Conservation (phyloP, 192 early-diverging fungal species). For the Dissophora globulifera region DNA sequence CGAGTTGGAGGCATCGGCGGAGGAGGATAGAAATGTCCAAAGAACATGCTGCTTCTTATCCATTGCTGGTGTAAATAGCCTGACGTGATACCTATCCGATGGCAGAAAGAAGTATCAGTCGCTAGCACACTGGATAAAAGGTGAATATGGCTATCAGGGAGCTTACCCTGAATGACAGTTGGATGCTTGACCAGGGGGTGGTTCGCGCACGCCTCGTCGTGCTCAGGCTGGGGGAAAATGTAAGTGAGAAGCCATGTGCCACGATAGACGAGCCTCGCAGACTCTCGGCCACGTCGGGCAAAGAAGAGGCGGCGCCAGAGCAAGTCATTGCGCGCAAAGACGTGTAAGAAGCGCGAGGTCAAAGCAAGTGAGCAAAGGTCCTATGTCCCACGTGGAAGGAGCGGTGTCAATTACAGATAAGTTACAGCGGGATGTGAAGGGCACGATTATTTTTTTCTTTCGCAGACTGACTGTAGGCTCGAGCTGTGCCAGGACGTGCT, state of each 20-base stretch:
- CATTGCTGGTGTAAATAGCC: slow-evolving; percentile 47
- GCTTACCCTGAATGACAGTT: slow-evolving; percentile 34
- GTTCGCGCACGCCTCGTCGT: slow-evolving; percentile 19
- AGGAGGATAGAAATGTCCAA: slow-evolving; percentile 53
- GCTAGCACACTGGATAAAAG: no score
- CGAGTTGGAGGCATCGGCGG: slow-evolving; percentile 21
- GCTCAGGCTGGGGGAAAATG: slow-evolving; percentile 39
- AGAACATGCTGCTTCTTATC: slow-evolving; percentile 47
- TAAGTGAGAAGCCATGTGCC: slow-evolving; percentile 55
- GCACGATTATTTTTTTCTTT: no score
- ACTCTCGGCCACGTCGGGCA: slow-evolving; percentile 6
- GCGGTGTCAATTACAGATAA: no score
- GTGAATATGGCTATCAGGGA: no score
- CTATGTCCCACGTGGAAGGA: neutral
- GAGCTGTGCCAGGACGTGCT: slow-evolving; percentile 10
- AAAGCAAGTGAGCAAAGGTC: slow-evolving; percentile 8
- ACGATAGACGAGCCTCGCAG: slow-evolving; percentile 29
- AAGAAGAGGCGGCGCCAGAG: slow-evolving; percentile 49
- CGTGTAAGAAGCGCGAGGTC: slow-evolving; percentile 38
- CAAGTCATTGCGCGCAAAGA: slow-evolving; percentile 51
- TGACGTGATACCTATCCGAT: slow-evolving; percentile 29
- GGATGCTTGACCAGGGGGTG: slow-evolving; percentile 29
- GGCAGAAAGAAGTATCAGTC: neutral
- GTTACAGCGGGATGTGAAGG: no score
- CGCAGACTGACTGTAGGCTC: slow-evolving; percentile 8